These are phyloP conservation scores for Avena eriantha DNA, from an alignment of 176 grass and related monocot genomes.

Conservation along the genomic window DNA sequence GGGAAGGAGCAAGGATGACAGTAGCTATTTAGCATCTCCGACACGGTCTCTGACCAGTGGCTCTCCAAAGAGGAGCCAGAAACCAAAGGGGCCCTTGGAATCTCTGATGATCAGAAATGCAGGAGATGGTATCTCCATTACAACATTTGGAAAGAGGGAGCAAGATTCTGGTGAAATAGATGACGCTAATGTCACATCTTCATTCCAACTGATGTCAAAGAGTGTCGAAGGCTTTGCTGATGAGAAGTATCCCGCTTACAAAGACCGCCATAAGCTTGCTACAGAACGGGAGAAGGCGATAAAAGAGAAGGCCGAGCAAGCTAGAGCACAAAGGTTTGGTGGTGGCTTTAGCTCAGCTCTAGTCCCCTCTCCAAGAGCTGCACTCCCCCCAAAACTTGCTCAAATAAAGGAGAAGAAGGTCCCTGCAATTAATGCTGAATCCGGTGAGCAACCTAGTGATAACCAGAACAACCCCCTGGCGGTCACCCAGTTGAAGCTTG, in stretches of 20 bases:
- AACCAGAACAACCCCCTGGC: slow-evolving; percentile 51
- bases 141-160: slow-evolving; percentile 79
- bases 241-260: slow-evolving; percentile 90
- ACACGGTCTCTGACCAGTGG: slow-evolving; percentile 45
- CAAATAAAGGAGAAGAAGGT: slow-evolving; percentile 92
- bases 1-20: slow-evolving; percentile 83
- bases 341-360: slow-evolving; percentile 45
- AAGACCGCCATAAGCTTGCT: slow-evolving; percentile 84
- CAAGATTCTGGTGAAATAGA: slow-evolving; percentile 61
- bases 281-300: slow-evolving; percentile 82
- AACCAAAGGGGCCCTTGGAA: slow-evolving; percentile 73
- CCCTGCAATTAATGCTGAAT: slow-evolving; percentile 30
- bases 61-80: slow-evolving; percentile 63
- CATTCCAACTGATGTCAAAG: slow-evolving; percentile 84
- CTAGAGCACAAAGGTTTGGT: slow-evolving; percentile 71
- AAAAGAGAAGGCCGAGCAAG: slow-evolving; percentile 90
- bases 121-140: slow-evolving; percentile 85
- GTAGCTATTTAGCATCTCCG: slow-evolving; percentile 52
- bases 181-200: slow-evolving; percentile 60
- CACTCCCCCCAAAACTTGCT: slow-evolving; percentile 75
- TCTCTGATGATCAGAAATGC: slow-evolving; percentile 91
- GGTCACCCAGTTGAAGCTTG: slow-evolving; percentile 79
- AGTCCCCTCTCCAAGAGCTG: slow-evolving; percentile 38
- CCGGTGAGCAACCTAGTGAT: slow-evolving; percentile 61
- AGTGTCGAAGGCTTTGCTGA: slow-evolving; percentile 76